Conservation (phyloP, 805 yeast genomes). For the Starmerella roubikii region DNA sequence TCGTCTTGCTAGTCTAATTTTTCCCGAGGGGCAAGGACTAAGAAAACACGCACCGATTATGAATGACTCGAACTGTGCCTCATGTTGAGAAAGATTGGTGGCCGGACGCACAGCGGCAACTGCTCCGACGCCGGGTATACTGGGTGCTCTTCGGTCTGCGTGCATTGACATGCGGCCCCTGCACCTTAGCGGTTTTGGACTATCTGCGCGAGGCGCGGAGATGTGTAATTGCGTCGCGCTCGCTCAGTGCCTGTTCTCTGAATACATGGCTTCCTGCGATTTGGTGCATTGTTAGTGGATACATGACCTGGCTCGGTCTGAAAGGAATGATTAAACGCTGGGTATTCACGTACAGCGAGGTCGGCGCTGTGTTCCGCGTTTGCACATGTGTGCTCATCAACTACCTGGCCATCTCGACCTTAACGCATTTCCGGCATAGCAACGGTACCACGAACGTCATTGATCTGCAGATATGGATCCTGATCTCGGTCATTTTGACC, state of each 20-base stretch:
- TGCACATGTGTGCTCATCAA: slow-evolving; percentile 66
- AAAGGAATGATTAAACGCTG: slow-evolving; percentile 88
- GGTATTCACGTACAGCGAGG: slow-evolving; percentile 74
- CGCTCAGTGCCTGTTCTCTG: slow-evolving; percentile 14
- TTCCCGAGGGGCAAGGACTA: too few relatives aligned
- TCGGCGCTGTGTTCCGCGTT: slow-evolving; percentile 81
- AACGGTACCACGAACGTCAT: slow-evolving; percentile 50
- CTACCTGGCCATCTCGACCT: slow-evolving; percentile 53
- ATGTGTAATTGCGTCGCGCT: slow-evolving; percentile 6
- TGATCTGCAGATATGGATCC: slow-evolving; percentile 78
- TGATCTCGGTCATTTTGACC: slow-evolving; percentile 76
- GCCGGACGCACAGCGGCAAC: slow-evolving; percentile 1
- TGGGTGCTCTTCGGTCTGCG: slow-evolving; percentile 16
- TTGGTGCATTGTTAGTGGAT: slow-evolving; percentile 89
- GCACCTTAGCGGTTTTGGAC: slow-evolving; percentile 36
- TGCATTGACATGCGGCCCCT: slow-evolving; percentile 60
- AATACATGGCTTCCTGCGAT: slow-evolving; percentile 26
- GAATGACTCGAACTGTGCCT: neutral
- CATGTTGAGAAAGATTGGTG: neutral
- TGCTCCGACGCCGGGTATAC: slow-evolving; percentile 17
- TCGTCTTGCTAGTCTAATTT: too few relatives aligned
- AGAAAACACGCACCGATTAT: too few relatives aligned
- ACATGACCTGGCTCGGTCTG: slow-evolving; percentile 65
- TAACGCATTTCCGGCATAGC: slow-evolving; percentile 42
- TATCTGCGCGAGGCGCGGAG: slow-evolving; percentile 28